Evolutionary conservation across 2,329 filamentous ascomycete species (phyloP).

Genomic region (Pseudohalonectria lignicola): DNA sequence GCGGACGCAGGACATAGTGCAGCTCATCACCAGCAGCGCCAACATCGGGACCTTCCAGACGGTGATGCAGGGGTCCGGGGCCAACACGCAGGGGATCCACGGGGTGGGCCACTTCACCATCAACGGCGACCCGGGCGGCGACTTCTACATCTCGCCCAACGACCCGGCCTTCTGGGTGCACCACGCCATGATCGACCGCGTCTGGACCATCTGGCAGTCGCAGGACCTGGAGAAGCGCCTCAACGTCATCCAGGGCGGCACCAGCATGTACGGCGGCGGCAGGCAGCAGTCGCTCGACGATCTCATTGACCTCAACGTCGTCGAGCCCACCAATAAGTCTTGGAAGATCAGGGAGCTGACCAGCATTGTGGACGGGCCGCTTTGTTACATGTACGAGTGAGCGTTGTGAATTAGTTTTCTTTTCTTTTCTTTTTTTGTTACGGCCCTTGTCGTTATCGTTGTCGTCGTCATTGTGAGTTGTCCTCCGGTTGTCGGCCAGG

Average conservation of each 20-base stretch:
- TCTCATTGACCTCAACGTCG: conserved; percentile 11
- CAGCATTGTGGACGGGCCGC: conserved; percentile 15
- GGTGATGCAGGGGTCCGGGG: conserved; percentile 26
- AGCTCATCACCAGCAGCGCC: conserved; percentile 23
- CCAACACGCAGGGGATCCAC: conserved; percentile 16
- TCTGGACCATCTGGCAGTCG: conserved; percentile 19
- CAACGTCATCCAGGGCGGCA: conserved; percentile 15
- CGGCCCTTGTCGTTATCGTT: too few relatives aligned
- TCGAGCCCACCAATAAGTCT: conserved; percentile 5
- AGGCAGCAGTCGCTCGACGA: conserved; percentile 14
- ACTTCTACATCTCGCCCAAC: conserved; percentile 26
- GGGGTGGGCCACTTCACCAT: conserved; percentile 19
- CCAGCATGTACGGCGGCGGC: conserved; percentile 14
- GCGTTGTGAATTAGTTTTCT: too few relatives aligned
- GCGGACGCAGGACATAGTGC: conserved; percentile 16
- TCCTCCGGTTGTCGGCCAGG: too few relatives aligned
- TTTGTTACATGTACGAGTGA: conserved; percentile 18
- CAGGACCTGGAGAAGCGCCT: conserved; percentile 14
- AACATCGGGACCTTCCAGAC: conserved; percentile 31
- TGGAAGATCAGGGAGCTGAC: conserved; percentile 14
- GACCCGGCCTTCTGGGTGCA: conserved; percentile 18
- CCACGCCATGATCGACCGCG: conserved; percentile 18
- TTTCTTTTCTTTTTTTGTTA: too few relatives aligned
- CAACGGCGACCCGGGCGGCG: conserved; percentile 27
- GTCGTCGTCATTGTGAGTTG: too few relatives aligned